phyloP scores from a whole-genome alignment of 1,284 basidiomycete genomes.

The Fomitopsis palustris region DNA sequence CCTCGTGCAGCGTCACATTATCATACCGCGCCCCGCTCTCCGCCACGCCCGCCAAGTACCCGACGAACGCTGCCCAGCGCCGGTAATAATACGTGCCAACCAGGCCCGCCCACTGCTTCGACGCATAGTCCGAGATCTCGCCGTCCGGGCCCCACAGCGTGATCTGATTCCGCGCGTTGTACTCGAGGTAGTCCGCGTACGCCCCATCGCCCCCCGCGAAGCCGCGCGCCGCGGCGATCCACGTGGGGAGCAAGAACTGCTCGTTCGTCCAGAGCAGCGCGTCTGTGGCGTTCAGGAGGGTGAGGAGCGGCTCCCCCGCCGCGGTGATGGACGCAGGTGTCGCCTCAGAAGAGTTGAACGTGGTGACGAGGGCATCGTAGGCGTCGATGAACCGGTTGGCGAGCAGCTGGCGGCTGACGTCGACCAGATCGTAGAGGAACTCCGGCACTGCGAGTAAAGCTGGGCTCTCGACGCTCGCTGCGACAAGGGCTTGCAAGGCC shows the following conservation, averaged over 20 bases:
- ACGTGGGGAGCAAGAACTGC: constrained; percentile 34
- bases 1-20: constrained; percentile 16
- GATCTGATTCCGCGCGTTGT: constrained; percentile 41
- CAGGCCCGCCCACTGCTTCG: constrained; percentile 43
- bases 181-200: constrained; percentile 36
- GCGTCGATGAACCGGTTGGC: constrained; percentile 36
- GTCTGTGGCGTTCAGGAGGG: constrained; percentile 36
- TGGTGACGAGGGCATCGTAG: constrained; percentile 29
- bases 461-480: constrained; percentile 21
- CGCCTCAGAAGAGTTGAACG: constrained; percentile 28
- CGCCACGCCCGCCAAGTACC: constrained; percentile 29
- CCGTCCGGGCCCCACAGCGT: constrained; percentile 43
- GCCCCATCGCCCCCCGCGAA: constrained; percentile 28
- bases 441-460: constrained; percentile 29
- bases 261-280: constrained; percentile 31
- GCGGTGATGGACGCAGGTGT: constrained; percentile 19
- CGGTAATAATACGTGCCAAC: constrained; percentile 35
- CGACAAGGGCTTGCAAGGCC: constrained; percentile 32
- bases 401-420: constrained; percentile 38
- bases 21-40: constrained; percentile 28
- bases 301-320: constrained; percentile 26
- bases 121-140: constrained; percentile 42
- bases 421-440: constrained; percentile 39
- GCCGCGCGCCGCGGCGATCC: constrained; percentile 34
- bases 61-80: constrained; percentile 37